Percentiles rank a stretch among this genome's conserved stretches.
Evolutionary conservation across 805 yeast genomes (phyloP).

Genomic region (Ogataea henricii): DNA sequence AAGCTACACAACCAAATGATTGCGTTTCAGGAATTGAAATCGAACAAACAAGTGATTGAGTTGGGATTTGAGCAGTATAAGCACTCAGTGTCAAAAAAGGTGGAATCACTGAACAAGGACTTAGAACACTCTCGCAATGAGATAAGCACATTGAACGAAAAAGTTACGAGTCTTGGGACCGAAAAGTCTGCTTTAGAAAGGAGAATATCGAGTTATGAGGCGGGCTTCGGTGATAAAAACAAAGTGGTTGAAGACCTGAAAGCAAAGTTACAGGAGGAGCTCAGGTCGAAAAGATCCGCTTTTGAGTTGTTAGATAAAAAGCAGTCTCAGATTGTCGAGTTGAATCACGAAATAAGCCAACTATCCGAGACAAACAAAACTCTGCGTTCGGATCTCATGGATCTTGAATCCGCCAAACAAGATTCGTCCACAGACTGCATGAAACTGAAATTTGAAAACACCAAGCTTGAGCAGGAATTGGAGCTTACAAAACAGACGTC

Average conservation of each 20-base stretch:
- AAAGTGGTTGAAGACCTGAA: conserved; percentile 14
- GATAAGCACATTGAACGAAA: conserved; percentile 25
- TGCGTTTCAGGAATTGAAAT: conserved; percentile 39
- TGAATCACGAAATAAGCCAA: conserved; percentile 45
- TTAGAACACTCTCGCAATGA: conserved; percentile 26
- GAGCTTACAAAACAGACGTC: conserved; percentile 34
- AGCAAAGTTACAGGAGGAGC: conserved; percentile 19
- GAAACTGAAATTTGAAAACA: conserved; percentile 29
- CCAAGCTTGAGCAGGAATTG: conserved; percentile 33
- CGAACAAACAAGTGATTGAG: conserved; percentile 39
- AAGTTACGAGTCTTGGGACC: conserved; percentile 21
- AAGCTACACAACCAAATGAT: conserved; percentile 34
- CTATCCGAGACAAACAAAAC: conserved; percentile 42
- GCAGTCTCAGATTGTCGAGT: conserved; percentile 37
- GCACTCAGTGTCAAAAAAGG: conserved; percentile 35
- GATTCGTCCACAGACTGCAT: conserved; percentile 25
- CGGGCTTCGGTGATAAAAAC: conserved; percentile 9
- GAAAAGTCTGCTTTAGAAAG: conserved; percentile 24
- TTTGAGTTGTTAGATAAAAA: conserved; percentile 39
- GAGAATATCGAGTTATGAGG: neutral
- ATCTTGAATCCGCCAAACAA: conserved; percentile 37
- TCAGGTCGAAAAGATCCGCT: conserved; percentile 34
- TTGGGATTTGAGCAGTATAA: conserved; percentile 44
- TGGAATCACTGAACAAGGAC: conserved; percentile 36
- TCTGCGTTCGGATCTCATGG: conserved; percentile 44